These are phyloP conservation scores for Plasmodium fragile DNA, from an alignment of 169 alveolate species.

Conservation along the genomic window DNA sequence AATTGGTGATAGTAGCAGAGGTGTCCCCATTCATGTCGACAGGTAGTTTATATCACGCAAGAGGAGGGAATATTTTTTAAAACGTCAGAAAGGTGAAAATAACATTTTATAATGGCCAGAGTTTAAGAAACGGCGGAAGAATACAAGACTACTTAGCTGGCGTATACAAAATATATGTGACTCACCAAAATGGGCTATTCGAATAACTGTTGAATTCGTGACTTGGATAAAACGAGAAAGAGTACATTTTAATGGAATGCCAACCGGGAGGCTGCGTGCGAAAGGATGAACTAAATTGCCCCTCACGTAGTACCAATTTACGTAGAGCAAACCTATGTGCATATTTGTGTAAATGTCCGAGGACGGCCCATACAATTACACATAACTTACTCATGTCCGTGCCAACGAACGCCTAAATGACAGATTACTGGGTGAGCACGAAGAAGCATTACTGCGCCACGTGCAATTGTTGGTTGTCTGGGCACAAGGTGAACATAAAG, in stretches of 20 bases:
- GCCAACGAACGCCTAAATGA: slow-evolving; percentile 22
- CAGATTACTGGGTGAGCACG: slow-evolving; percentile 71
- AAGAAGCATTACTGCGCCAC: slow-evolving; percentile 76
- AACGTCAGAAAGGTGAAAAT: not conserved
- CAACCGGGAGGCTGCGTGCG: not conserved
- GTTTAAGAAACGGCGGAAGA: not conserved
- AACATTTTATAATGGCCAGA: not conserved
- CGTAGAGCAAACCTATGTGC: not conserved
- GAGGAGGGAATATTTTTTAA: not conserved
- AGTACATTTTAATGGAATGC: not conserved
- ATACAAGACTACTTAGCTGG: not conserved
- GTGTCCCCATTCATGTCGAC: not conserved
- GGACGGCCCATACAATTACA: not conserved
- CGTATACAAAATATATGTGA: not conserved
- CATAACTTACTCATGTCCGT: not conserved
- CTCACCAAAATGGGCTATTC: not conserved
- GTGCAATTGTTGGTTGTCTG: slow-evolving; percentile 76
- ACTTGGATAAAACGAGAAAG: not conserved
- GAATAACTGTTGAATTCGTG: not conserved
- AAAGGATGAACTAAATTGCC: not conserved
- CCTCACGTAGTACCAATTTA: not conserved
- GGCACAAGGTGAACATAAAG: slow-evolving; percentile 64
- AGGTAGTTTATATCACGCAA: not conserved
- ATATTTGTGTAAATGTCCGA: not conserved
- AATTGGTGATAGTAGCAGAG: not conserved